These are phyloP conservation scores for Trichophyton schoenleinii DNA, from an alignment of 2,329 filamentous ascomycete genomes.

Conservation along the genomic window DNA sequence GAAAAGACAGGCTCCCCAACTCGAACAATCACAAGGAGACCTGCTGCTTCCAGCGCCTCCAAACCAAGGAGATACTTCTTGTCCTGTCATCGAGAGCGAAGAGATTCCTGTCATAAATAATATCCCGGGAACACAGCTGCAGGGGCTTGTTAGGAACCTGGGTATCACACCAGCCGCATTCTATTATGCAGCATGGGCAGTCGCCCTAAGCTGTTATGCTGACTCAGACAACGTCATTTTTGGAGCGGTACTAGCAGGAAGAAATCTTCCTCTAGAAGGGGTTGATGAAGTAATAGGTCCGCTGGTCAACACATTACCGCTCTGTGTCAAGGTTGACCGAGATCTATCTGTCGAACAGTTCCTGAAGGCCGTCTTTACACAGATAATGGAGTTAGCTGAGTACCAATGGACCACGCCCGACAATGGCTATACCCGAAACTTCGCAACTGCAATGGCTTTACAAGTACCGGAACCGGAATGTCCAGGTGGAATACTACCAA, in stretches of 20 bases:
- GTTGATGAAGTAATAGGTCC: constrained; percentile 32
- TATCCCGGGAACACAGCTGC: neutral
- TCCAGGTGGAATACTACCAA: neutral
- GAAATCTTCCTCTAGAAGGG: constrained; percentile 24
- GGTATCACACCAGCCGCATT: constrained; percentile 16
- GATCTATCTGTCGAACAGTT: neutral
- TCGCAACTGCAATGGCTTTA: constrained; percentile 1
- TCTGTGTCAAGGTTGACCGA: constrained; percentile 21
- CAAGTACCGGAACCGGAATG: neutral
- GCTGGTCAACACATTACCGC: constrained; percentile 33
- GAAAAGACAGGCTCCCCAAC: neutral
- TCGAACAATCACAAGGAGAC: neutral
- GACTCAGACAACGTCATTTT: constrained; percentile 24
- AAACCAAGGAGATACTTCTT: neutral
- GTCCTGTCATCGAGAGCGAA: neutral
- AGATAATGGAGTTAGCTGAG: constrained; percentile 43
- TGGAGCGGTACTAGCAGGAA: constrained; percentile 26
- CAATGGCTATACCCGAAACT: constrained; percentile 6
- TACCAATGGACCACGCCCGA: constrained; percentile 26
- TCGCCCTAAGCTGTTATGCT: constrained; percentile 21
- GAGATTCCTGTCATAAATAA: neutral
- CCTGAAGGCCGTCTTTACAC: constrained; percentile 41
- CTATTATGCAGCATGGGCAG: constrained; percentile 25
- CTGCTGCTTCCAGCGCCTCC: neutral
- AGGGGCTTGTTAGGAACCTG: neutral